Conservation (phyloP, 202 grass and related monocot genomes). For the Panicum virgatum region DNA sequence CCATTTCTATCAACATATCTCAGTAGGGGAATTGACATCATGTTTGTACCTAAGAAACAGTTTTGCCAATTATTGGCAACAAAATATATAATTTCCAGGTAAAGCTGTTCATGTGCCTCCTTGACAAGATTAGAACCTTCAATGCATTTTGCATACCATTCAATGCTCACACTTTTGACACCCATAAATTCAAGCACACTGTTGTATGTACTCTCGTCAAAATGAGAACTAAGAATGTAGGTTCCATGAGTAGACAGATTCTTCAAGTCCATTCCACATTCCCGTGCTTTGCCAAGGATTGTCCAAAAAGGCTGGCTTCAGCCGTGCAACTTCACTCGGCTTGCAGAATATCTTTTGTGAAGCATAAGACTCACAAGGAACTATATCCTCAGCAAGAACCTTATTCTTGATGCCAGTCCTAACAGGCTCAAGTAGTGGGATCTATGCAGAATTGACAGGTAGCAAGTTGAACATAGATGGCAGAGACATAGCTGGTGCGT, state of each 20-base stretch:
- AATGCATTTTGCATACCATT: constrained; percentile 73
- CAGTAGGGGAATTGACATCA: constrained; percentile 45
- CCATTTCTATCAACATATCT: constrained; percentile 49
- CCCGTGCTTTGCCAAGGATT: constrained; percentile 47
- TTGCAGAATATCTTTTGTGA: constrained; percentile 73
- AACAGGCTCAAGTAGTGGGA: constrained; percentile 52
- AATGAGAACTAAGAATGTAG: constrained; percentile 55
- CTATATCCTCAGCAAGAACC: constrained; percentile 46
- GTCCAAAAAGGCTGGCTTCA: constrained; percentile 53
- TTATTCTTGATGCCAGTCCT: constrained; percentile 57
- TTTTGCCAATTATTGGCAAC: constrained; percentile 40
- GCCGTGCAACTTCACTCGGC: constrained; percentile 46
- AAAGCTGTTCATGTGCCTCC: constrained; percentile 47
- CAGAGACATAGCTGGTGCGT: constrained; percentile 34
- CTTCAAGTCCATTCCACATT: constrained; percentile 38
- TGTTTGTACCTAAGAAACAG: constrained; percentile 37
- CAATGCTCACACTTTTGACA: constrained; percentile 36
- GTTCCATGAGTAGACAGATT: constrained; percentile 57
- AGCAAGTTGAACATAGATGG: constrained; percentile 57
- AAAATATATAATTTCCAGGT: constrained; percentile 59
- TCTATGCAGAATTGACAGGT: constrained; percentile 37
- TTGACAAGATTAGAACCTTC: constrained; percentile 53
- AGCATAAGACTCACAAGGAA: constrained; percentile 58
- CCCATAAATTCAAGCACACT: constrained; percentile 49
- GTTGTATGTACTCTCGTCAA: constrained; percentile 47